Base-by-base conservation (phyloP, 768 basidiomycete genomes). In the Podaxis sp. region DNA sequence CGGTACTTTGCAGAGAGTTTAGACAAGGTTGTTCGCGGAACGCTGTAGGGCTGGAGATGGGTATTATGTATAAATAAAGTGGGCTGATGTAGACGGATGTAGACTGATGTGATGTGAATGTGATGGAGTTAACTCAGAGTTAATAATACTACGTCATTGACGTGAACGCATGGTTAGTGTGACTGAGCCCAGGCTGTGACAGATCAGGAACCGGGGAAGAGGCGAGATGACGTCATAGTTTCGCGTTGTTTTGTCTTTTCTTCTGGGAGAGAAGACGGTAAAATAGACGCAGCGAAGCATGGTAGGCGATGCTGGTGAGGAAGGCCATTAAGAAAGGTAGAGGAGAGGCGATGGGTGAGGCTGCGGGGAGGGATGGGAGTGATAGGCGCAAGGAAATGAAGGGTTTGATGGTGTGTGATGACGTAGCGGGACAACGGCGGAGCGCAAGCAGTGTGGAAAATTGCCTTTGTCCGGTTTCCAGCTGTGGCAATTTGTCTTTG, bases 1-100 rank as follows among this genome's bases (percentile, higher is more conserved):
- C 62, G 75, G 39, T 90, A 91, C 73, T 87, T 94, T 81, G 92
- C 89, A 22, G 79, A 80, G 71, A 78, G 78, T 67, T 72, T 95
- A 65, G 90, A 94, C 76, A 81, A 76, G 71, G 89, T 82, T 12
- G 85, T 92, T 54, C 82, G 75, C 36, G 69, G 68, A 42, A 60
- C 54, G 63, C 66, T 72, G 69, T 74, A 68, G 57, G 33, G 26
- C 48, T 19, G 51, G 39, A 22, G 38, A 52, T 40, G 52, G 5
- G 58, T 56, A 49, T 49, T 22, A 64, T 51, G 49, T 39, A 52
- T 36, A 22, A 38, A 52, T 36, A 60, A 51, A 22, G 13, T 51
- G 19, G 22, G 8, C 49, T 51, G 49, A 28, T 51, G 49, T 51
- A 26, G 48, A 22, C 15, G n/a, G 15, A 17, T 42, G 39, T 53